Percentiles rank a stretch among this genome's conserved stretches.
phyloP scores from a whole-genome alignment of 345 rosid species.

The Eucalyptus globulus region DNA sequence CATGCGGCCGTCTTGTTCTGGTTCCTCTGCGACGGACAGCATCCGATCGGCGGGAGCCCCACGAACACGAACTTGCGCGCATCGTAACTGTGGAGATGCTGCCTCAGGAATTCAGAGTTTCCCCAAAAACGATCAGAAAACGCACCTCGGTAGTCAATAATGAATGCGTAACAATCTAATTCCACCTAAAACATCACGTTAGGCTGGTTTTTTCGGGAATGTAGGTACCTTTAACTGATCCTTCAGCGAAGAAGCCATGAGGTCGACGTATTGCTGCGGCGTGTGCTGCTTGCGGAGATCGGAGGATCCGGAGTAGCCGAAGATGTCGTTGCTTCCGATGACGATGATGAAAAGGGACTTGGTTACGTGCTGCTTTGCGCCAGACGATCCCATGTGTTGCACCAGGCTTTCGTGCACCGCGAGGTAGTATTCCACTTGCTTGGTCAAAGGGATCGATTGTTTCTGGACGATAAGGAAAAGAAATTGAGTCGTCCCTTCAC shows the following conservation, averaged over 20 bases:
- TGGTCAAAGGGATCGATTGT: constrained; percentile 6
- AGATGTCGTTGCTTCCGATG: constrained; percentile 10
- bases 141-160: background rate
- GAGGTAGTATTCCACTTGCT: constrained; percentile 2
- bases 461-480: fast-evolving
- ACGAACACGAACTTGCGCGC: constrained; percentile 40
- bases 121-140: background rate
- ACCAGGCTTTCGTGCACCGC: background rate
- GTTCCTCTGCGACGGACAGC: constrained; percentile 35
- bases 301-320: background rate
- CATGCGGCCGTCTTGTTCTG: constrained; percentile 28
- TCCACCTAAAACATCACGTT: background rate
- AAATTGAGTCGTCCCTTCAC: fast-evolving
- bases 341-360: constrained; percentile 1
- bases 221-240: background rate
- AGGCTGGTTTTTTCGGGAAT: background rate
- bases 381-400: background rate
- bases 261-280: background rate
- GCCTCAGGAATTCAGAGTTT: background rate
- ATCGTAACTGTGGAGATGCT: constrained; percentile 27
- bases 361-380: background rate
- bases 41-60: constrained; percentile 46
- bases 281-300: background rate
- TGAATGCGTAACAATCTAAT: background rate
- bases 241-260: background rate